Percentiles rank a stretch among this genome's conserved stretches.
These are phyloP conservation scores for Sugiyamaella pinicola DNA, from an alignment of 1,139 yeast genomes.

Conservation along the genomic window DNA sequence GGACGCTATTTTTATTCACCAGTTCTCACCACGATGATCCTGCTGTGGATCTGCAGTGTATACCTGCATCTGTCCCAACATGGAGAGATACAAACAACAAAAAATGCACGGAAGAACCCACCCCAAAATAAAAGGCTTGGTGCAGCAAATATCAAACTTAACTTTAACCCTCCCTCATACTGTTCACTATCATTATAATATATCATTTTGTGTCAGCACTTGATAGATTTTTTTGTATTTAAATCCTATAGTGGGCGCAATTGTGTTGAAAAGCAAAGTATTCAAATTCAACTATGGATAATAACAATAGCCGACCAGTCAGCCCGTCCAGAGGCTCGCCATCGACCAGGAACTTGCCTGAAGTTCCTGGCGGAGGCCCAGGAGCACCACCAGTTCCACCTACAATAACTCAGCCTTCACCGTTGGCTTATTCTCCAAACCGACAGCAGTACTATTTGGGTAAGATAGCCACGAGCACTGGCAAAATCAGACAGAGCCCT, in stretches of 20 bases:
- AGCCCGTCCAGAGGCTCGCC: slow-evolving; percentile 20
- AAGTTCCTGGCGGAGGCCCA: slow-evolving; percentile 23
- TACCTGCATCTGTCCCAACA: slow-evolving; percentile 10
- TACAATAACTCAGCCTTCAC: slow-evolving; percentile 19
- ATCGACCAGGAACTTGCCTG: slow-evolving; percentile 25
- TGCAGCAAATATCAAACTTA: slow-evolving; percentile 6
- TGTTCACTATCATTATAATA: no score
- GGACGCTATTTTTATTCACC: background rate
- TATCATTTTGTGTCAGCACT: background rate
- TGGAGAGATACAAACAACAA: slow-evolving; percentile 16
- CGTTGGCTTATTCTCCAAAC: slow-evolving; percentile 30
- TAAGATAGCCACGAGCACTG: no score
- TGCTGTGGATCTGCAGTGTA: background rate
- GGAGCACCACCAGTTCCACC: slow-evolving; percentile 5
- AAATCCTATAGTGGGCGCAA: background rate
- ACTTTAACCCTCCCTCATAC: background rate
- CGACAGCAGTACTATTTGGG: slow-evolving; percentile 33
- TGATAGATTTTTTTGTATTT: slow-evolving; percentile 2
- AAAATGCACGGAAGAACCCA: slow-evolving; percentile 1
- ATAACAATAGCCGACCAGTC: slow-evolving; percentile 9
- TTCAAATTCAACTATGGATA: background rate
- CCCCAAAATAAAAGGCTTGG: slow-evolving; percentile 4
- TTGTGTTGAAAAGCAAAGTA: background rate
- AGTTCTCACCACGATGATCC: background rate
- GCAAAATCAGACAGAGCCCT: no score